Base-by-base conservation (phyloP, 2,329 filamentous ascomycete species). In the Claviceps sp. region DNA sequence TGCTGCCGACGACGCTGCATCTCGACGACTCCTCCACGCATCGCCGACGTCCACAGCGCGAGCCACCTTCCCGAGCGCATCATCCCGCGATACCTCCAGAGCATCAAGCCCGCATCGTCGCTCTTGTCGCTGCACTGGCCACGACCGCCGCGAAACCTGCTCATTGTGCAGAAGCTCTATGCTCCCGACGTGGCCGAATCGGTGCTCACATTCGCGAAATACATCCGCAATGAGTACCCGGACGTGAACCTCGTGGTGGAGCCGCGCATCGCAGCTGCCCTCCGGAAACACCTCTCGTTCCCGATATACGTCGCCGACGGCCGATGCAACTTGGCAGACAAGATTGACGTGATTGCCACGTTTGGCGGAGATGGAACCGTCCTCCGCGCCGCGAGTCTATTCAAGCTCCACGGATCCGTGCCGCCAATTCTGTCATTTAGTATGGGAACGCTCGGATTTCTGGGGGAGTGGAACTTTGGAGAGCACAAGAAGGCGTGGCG, bases 391-490 rank as follows among this genome's bases (percentile, higher is more conserved):
- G 67, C 67, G 6, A 69, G 67, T 52, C 54, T 96, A 5, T 97
- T 67, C 70, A 89, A 89, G 54, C 84, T 87, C 40, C 82, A 87
- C 45, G 75, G 78, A 2, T 81, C 82, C 44, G 91, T 98, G 0
- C 93, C 93, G 0, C 93, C 93, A 0, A 86, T 98, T 37, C 73
- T 98, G 7, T 89, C 88, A 1, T 98, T 98, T 64, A 95, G 89
- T 64, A 96, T 98, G 88, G 93, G 93, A 5, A 94, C 91, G 0
- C 72, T 98, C 1, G 93, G 93, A 0, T 98, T 98, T 59, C 71
- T 98, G 7, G 90, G 91, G 16, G 91, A 97, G 68, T 98, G 91
- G 90, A 94, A 93, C 61, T 97, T 97, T 64, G 75, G 76, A 6
- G 90, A 97, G 61, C 88, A 94, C 70, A 95, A 95, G 69, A 79